Conservation (phyloP, 164 flowering plant species). For the Brasenia schreberi region DNA sequence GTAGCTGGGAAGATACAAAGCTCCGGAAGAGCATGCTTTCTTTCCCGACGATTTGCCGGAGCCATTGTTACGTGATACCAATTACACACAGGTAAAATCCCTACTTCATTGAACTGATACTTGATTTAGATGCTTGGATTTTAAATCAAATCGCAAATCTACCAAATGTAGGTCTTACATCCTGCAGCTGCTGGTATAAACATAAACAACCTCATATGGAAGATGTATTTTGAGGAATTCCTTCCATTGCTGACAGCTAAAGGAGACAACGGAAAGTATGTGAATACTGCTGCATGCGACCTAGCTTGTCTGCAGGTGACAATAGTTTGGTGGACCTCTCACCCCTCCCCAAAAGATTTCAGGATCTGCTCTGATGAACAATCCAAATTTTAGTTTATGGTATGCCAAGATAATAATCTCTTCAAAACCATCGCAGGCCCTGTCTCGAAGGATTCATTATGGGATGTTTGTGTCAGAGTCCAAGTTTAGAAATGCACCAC, state of each 20-base stretch:
- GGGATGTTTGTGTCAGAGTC: constrained; percentile 88
- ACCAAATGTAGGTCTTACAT: constrained; percentile 44
- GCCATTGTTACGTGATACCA: constrained; percentile 23
- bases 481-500: constrained; percentile 56
- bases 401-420: constrained; percentile 44
- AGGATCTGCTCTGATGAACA: no score
- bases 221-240: constrained; percentile 39
- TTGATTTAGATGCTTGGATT: neutral
- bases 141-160: neutral
- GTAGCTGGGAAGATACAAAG: constrained; percentile 63
- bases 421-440: constrained; percentile 51
- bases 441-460: constrained; percentile 79
- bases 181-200: constrained; percentile 46
- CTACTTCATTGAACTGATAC: neutral
- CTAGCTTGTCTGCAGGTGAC: constrained; percentile 72
- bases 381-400: neutral
- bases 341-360: no score
- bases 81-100: constrained; percentile 24
- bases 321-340: neutral
- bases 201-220: constrained; percentile 53
- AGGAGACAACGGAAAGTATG: constrained; percentile 82
- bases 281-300: constrained; percentile 49
- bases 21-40: constrained; percentile 75
- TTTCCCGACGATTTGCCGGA: constrained; percentile 57
- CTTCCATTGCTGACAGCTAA: constrained; percentile 41